Percentiles rank a stretch among this genome's conserved stretches.
phyloP scores from a whole-genome alignment of 495 filamentous ascomycete species.

The Arthonia radiata region DNA sequence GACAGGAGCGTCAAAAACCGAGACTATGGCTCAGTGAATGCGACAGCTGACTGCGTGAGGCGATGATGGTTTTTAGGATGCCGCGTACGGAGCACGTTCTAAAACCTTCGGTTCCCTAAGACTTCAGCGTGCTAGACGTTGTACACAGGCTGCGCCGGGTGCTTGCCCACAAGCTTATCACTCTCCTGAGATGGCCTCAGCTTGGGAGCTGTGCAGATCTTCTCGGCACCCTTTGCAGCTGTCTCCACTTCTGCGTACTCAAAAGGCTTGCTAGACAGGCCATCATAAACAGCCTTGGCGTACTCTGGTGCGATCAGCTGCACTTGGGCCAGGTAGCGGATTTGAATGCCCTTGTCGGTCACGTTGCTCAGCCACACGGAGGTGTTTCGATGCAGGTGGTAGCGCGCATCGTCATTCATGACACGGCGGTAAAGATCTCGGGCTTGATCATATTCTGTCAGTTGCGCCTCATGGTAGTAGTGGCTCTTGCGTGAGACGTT shows the following conservation, averaged over 20 bases:
- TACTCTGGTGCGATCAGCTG: slow-evolving; percentile 25
- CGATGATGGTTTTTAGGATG: too few relatives aligned
- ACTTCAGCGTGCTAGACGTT: too few relatives aligned
- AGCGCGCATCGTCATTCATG: slow-evolving; percentile 19
- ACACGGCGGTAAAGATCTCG: slow-evolving; percentile 21
- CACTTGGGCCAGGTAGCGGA: slow-evolving; percentile 28
- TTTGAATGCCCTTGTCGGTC: slow-evolving; percentile 14
- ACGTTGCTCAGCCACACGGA: slow-evolving; percentile 17
- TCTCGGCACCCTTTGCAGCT: slow-evolving; percentile 15
- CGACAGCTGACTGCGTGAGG: too few relatives aligned
- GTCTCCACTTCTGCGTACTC: slow-evolving; percentile 15
- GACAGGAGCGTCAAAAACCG: too few relatives aligned
- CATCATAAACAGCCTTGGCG: slow-evolving; percentile 20
- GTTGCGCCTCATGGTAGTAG: slow-evolving; percentile 28
- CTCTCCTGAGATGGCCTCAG: too few relatives aligned
- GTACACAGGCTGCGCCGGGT: too few relatives aligned
- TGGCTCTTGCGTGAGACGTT: slow-evolving; percentile 26
- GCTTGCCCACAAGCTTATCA: too few relatives aligned
- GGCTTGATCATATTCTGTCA: slow-evolving; percentile 27
- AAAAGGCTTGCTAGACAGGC: slow-evolving; percentile 19
- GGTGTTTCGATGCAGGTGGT: slow-evolving; percentile 23
- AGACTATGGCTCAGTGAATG: too few relatives aligned
- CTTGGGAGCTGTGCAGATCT: too few relatives aligned
- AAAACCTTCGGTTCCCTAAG: too few relatives aligned
- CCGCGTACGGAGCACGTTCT: too few relatives aligned